Percentiles rank a stretch among this genome's conserved stretches.
These are phyloP conservation scores for Whalleya microplaca DNA, from an alignment of 2,329 filamentous ascomycete species.

Conservation along the genomic window DNA sequence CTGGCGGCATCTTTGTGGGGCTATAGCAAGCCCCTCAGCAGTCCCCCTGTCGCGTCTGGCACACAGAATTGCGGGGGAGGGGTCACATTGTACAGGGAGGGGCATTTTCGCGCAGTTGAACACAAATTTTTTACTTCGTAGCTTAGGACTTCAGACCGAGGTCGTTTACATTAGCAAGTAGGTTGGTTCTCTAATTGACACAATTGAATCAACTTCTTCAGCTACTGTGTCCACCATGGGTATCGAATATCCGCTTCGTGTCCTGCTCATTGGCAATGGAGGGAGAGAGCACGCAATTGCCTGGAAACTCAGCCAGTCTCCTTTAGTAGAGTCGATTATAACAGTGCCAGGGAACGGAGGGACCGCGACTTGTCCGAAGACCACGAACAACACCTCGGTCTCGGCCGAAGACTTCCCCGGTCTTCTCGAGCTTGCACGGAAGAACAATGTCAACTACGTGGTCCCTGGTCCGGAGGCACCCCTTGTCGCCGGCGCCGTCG, in stretches of 20 bases:
- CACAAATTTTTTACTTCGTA: slow-evolving; percentile 21
- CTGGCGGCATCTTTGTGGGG: not conserved
- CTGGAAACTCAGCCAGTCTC: slow-evolving; percentile 89
- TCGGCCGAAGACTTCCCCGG: slow-evolving; percentile 76
- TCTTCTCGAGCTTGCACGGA: slow-evolving; percentile 75
- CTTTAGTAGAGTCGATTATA: slow-evolving; percentile 74
- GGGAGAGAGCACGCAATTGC: slow-evolving; percentile 93
- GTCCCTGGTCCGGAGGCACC: slow-evolving; percentile 92
- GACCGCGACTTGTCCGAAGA: slow-evolving; percentile 72
- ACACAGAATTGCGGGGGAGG: slow-evolving; percentile 33
- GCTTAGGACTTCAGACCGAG: not conserved
- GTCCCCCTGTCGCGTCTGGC: slow-evolving; percentile 3
- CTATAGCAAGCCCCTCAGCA: not conserved
- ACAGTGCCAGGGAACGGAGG: slow-evolving; percentile 84
- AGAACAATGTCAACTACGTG: slow-evolving; percentile 77
- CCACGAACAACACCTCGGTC: slow-evolving; percentile 70
- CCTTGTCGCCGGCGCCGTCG: slow-evolving; percentile 88
- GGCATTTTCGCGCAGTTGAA: slow-evolving; percentile 21
- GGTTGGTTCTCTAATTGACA: not conserved
- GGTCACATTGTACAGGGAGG: slow-evolving; percentile 30
- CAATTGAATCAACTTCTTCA: not conserved
- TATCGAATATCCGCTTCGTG: slow-evolving; percentile 52
- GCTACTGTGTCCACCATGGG: slow-evolving; percentile 28
- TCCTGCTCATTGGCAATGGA: slow-evolving; percentile 90
- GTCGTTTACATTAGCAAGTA: too few relatives aligned